Percentiles rank a stretch among this genome's conserved stretches.
These are phyloP conservation scores for Arabidopsis suecica DNA, from an alignment of 345 rosid species.

Conservation along the genomic window DNA sequence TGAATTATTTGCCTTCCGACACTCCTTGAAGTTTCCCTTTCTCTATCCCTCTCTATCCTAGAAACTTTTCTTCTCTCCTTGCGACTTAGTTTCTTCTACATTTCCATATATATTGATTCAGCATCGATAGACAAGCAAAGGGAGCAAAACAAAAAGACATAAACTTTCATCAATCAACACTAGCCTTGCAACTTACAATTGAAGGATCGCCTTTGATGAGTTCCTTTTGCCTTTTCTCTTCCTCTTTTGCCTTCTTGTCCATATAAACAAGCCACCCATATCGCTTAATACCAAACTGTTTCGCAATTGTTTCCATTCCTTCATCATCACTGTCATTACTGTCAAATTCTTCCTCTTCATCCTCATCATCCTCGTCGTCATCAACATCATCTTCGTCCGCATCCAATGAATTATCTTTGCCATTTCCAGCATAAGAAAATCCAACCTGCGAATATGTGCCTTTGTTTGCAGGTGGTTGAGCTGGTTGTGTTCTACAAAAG, in stretches of 20 bases:
- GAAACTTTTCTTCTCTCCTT: slow-evolving; percentile 98
- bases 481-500: slow-evolving; percentile 58
- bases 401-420: slow-evolving; percentile 60
- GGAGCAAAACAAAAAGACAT: slow-evolving; percentile 7
- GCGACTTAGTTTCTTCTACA: slow-evolving; percentile 92
- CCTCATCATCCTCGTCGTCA: slow-evolving; percentile 81
- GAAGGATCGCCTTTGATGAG: slow-evolving; percentile 97
- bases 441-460: slow-evolving; percentile 95
- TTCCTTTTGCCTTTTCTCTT: slow-evolving; percentile 91
- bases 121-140: neutral
- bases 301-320: slow-evolving; percentile 90
- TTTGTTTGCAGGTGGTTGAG: slow-evolving; percentile 69
- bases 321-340: slow-evolving; percentile 95
- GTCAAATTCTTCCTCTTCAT: slow-evolving; percentile 85
- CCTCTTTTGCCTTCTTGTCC: slow-evolving; percentile 96
- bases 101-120: slow-evolving; percentile 35
- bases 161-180: slow-evolving; percentile 22
- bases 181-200: slow-evolving; percentile 64
- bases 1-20: slow-evolving; percentile 71
- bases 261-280: slow-evolving; percentile 98
- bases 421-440: slow-evolving; percentile 81
- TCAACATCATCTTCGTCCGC: slow-evolving; percentile 66
- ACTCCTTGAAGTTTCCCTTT: slow-evolving; percentile 73
- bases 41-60: slow-evolving; percentile 91
- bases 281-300: slow-evolving; percentile 91